Base-by-base conservation (phyloP, 148 eudicot genomes). In the Chenopodium album region DNA sequence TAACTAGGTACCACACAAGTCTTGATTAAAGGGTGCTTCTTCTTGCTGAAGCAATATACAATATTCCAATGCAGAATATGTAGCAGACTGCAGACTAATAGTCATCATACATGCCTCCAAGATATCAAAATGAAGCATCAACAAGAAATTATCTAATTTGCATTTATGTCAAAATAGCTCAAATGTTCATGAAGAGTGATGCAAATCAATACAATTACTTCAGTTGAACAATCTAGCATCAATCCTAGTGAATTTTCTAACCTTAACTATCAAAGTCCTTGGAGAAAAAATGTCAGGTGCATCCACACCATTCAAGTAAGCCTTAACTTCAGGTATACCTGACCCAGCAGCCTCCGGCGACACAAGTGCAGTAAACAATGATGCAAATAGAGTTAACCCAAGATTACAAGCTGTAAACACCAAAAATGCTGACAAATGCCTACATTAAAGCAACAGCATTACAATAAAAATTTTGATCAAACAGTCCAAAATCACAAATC, bases 301-400 rank as follows among this genome's bases (percentile, higher is more conserved):
- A 82, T 95, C 97, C 73, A 95, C 97, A n/a, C 98, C 98, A 87
- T 95, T 95, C 81, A 95, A 85, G 86, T 93, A 95, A 29, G 97
- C 98, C 90, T 95, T 95, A 46, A 95, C 94, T 89, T 95, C 98
- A 4, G 98, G 97, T 79, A 95, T 90, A 34, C 98, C 98, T 16
- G 98, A 95, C 71, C 98, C 98, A 83, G 97, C 96, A 60, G 98
- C 94, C 52, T 90, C 94, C 11, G 97, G 98, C 4, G 97, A 87
- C 78, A 93, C 75, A 76, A 92, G 85, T 44, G 90, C 91, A 63
- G 98, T 93, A 63, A 93, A 88, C 73, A 86, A 14, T 78, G 94
- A 87, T 9, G 98, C 90, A 85, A 95, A 90, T 74, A 95, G 87
- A 54, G 92, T 92, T 65, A 95, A 88, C 75, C 76, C 92, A 14